Evolutionary conservation across 176 grass and related monocot genomes (phyloP).

Genomic region (Avena atlantica): DNA sequence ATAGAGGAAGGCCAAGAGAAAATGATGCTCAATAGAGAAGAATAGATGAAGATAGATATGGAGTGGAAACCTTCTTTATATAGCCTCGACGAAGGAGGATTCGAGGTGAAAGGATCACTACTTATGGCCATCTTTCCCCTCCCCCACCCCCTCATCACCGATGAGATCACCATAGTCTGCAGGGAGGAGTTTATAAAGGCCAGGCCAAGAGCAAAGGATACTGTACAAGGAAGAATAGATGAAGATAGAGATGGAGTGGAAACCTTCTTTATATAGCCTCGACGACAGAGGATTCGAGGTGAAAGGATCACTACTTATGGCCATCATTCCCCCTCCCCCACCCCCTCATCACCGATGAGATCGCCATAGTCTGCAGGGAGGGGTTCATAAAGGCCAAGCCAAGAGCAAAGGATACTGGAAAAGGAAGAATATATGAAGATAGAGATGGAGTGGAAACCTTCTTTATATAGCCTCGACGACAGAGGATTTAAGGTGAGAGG

Average conservation of each 20-base stretch:
- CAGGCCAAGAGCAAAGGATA: background rate
- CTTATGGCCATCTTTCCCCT: background rate
- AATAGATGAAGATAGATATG: background rate
- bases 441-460: background rate
- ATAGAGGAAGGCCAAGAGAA: background rate
- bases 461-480: background rate
- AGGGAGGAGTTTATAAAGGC: background rate
- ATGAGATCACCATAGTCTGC: background rate
- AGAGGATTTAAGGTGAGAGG: background rate
- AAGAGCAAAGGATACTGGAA: background rate
- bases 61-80: background rate
- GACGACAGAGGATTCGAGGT: background rate
- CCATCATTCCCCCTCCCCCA: background rate
- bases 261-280: slow-evolving; percentile 6
- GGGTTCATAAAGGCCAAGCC: background rate
- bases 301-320: background rate
- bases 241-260: background rate
- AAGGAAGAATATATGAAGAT: background rate
- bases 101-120: background rate
- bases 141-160: background rate
- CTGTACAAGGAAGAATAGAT: background rate
- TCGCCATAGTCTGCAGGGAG: background rate
- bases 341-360: background rate
- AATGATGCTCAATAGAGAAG: background rate
- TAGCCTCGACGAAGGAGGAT: background rate